Conservation (phyloP, 2,329 filamentous ascomycete genomes). For the Aspergillus amoenus region DNA sequence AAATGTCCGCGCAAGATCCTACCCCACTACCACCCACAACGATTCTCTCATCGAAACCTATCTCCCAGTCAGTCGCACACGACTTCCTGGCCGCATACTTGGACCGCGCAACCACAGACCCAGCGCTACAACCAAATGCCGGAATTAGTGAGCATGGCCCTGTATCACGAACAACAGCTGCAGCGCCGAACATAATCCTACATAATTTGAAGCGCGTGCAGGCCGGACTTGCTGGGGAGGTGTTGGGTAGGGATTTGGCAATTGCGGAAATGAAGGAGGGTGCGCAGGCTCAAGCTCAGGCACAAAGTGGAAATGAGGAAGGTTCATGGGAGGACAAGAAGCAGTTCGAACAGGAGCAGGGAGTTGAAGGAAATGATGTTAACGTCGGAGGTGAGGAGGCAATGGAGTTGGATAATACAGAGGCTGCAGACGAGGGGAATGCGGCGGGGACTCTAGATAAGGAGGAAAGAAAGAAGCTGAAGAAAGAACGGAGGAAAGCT, state of each 20-base stretch:
- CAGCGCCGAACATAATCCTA: conserved; percentile 43
- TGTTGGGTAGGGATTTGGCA: conserved; percentile 42
- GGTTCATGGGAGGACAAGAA: conserved; percentile 33
- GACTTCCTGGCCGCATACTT: conserved; percentile 46
- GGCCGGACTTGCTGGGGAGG: conserved; percentile 43
- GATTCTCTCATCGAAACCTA: conserved; percentile 35
- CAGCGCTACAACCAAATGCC: conserved; percentile 45
- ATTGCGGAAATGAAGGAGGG: conserved; percentile 37
- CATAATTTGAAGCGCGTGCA: conserved; percentile 48
- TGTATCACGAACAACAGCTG: conserved; percentile 41
- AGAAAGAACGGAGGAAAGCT: conserved; percentile 54
- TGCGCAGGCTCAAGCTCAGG: conserved; percentile 29
- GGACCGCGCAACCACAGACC: conserved; percentile 41
- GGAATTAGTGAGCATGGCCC: conserved; percentile 46
- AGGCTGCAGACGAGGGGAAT: conserved; percentile 15
- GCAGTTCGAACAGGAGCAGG: conserved; percentile 42
- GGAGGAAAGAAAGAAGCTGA: conserved; percentile 55
- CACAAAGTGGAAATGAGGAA: conserved; percentile 21
- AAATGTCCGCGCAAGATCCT: conserved; percentile 39
- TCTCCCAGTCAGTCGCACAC: conserved; percentile 40
- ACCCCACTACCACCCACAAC: conserved; percentile 39
- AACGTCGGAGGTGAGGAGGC: conserved; percentile 35
- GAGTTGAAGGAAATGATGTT: conserved; percentile 42
- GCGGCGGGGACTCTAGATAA: conserved; percentile 44
- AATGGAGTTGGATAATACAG: conserved; percentile 42